Conservation (phyloP, 306 rosid species). For the Pyrus communis region DNA sequence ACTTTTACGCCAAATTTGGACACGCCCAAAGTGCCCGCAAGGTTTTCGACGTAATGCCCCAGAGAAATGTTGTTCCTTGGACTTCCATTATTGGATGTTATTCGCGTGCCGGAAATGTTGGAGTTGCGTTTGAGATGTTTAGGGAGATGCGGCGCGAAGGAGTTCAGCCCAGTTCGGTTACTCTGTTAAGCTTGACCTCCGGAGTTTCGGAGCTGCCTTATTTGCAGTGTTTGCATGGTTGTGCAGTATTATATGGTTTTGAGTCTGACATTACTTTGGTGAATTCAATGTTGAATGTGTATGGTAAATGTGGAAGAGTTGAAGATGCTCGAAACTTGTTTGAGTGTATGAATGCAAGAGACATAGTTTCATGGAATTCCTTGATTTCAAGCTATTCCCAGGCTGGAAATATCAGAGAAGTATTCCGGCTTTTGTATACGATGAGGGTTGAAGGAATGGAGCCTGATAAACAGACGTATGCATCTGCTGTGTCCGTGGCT, state of each 20-base stretch:
- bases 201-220: slow-evolving; percentile 38
- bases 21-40: slow-evolving; percentile 32
- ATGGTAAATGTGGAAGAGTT: slow-evolving; percentile 53
- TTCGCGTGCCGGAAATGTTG: slow-evolving; percentile 26
- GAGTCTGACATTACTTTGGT: slow-evolving; percentile 38
- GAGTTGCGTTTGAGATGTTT: slow-evolving; percentile 37
- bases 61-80: slow-evolving; percentile 70
- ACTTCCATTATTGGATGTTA: slow-evolving; percentile 71
- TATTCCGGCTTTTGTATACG: slow-evolving; percentile 28
- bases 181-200: slow-evolving; percentile 46
- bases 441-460: slow-evolving; percentile 38
- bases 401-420: slow-evolving; percentile 36
- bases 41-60: slow-evolving; percentile 56
- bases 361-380: slow-evolving; percentile 64
- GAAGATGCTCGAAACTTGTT: slow-evolving; percentile 52
- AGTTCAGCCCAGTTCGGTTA: slow-evolving; percentile 50
- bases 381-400: slow-evolving; percentile 47
- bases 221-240: slow-evolving; percentile 60
- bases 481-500: slow-evolving; percentile 38
- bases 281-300: slow-evolving; percentile 49
- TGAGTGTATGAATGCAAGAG: slow-evolving; percentile 43
- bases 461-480: slow-evolving; percentile 51
- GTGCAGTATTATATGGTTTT: slow-evolving; percentile 49
- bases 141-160: slow-evolving; percentile 41
- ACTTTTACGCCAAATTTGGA: slow-evolving; percentile 46